These are phyloP conservation scores for Penicillium tannophilum DNA, from an alignment of 495 filamentous ascomycete species.

Conservation along the genomic window DNA sequence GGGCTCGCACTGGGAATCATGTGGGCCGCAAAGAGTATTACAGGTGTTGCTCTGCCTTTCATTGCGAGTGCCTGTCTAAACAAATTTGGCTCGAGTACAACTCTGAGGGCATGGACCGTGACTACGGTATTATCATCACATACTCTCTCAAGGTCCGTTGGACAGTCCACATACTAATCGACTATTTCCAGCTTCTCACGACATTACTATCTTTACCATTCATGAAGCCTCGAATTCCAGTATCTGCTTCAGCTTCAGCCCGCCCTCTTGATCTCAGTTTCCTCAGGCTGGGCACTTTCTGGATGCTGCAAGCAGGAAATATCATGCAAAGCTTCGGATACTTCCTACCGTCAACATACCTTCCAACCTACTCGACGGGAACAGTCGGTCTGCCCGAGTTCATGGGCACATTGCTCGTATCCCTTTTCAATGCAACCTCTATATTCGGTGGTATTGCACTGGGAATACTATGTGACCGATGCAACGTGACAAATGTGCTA, in stretches of 20 bases:
- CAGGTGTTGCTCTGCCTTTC: constrained; percentile 55
- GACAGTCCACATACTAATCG: background rate
- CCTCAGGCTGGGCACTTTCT: constrained; percentile 50
- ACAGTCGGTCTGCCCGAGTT: constrained; percentile 47
- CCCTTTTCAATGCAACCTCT: constrained; percentile 59
- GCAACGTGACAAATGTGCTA: constrained; percentile 62
- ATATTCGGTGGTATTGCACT: constrained; percentile 60
- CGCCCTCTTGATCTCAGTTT: constrained; percentile 52
- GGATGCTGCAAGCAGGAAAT: constrained; percentile 57
- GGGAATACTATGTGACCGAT: constrained; percentile 61
- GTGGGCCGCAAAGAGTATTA: constrained; percentile 55
- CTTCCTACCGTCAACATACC: constrained; percentile 67
- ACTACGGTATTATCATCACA: constrained; percentile 32
- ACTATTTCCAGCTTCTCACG: constrained; percentile 36
- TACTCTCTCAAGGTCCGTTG: background rate
- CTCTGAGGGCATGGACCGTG: constrained; percentile 56
- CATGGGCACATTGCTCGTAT: constrained; percentile 52
- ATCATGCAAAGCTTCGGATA: constrained; percentile 65
- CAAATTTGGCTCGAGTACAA: constrained; percentile 56
- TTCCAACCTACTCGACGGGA: constrained; percentile 59
- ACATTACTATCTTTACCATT: constrained; percentile 57
- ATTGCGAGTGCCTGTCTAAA: constrained; percentile 53
- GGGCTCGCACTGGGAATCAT: constrained; percentile 57
- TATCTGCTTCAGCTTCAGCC: constrained; percentile 28
- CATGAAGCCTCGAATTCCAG: constrained; percentile 59